Base-by-base conservation (phyloP, 2,329 filamentous ascomycete genomes). In the Penicillium sp. region DNA sequence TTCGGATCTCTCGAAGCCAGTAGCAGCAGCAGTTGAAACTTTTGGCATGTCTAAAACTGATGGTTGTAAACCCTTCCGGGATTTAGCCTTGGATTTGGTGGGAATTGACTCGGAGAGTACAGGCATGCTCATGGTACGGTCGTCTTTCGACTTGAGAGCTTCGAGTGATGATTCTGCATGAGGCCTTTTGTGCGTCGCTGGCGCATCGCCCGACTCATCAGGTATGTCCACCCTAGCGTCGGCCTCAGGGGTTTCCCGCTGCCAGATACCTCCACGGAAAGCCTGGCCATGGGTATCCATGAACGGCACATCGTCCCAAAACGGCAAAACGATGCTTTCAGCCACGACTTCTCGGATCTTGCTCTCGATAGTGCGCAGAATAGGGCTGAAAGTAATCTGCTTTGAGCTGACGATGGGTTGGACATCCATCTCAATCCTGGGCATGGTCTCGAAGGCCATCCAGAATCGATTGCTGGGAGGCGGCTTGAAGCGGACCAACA, bases 221-320 rank as follows among this genome's bases (percentile, higher is more conserved):
- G 75, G 72, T 42, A 77, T 76, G 37, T 77, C 73, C 20, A 67
- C 63, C 50, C 73, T 69, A 4, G 75, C 63, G n/a, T 73, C 73
- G 4, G 76, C 72, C 54, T 82, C 83, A 5, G 78, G 73, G 17
- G 68, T 64, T 22, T 78, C 76, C 55, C 79, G 76, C 63, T 81
- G 75, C 87, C 87, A 99, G 20, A 98, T 90, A 0, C 95, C 95
- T 11, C 94, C 95, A 67, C 95, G 85, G 82, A 91, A 92, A 20
- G 81, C 78, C 73, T 96, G 92, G 58, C 86, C 81, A 57, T 88
- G 83, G 0, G 92, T 98, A 67, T 90, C 87, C 72, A 92, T 89
- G 75, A 99, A 98, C 0, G 95, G 92, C 25, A 92, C 84, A 73
- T 99, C 95, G 65, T 99, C 95, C 94, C 95, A 99, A 72, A 96